Percentiles rank a stretch among this genome's conserved stretches.
These are phyloP conservation scores for Solanum etuberosum DNA, from an alignment of 257 asterid genomes.

Conservation along the genomic window DNA sequence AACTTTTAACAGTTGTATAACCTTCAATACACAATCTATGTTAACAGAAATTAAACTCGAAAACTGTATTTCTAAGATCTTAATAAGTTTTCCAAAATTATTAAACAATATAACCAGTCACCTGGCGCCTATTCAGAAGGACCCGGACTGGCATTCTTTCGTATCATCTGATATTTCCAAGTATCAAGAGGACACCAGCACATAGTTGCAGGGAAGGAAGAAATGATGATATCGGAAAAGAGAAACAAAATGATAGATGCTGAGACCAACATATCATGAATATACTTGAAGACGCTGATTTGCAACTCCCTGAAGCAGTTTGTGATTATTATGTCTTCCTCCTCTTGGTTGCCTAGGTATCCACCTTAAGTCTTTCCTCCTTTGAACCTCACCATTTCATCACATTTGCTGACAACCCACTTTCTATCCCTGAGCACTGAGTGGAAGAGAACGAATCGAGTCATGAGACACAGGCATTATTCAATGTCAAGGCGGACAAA, in stretches of 20 bases:
- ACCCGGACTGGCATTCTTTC: constrained; percentile 58
- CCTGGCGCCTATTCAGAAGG: constrained; percentile 32
- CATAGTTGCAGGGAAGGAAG: neutral
- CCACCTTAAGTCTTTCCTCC: neutral
- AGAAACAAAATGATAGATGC: neutral
- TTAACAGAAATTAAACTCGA: neutral
- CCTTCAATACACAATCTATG: constrained; percentile 3
- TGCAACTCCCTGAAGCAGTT: neutral
- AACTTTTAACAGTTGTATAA: neutral
- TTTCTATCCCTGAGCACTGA: neutral
- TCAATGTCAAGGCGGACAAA: neutral
- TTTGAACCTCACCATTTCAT: neutral
- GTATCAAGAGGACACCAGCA: neutral
- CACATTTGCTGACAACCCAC: neutral
- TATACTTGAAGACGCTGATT: neutral
- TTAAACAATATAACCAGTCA: constrained; percentile 47
- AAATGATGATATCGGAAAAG: neutral
- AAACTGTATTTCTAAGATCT: constrained; percentile 1
- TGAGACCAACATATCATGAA: neutral
- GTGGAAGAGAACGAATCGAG: neutral
- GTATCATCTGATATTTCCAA: neutral
- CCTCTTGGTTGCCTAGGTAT: neutral
- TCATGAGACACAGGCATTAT: neutral
- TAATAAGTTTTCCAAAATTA: constrained; percentile 13
- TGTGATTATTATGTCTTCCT: neutral